Conservation (phyloP, 257 asterid genomes). For the Salvia rosmarinus region DNA sequence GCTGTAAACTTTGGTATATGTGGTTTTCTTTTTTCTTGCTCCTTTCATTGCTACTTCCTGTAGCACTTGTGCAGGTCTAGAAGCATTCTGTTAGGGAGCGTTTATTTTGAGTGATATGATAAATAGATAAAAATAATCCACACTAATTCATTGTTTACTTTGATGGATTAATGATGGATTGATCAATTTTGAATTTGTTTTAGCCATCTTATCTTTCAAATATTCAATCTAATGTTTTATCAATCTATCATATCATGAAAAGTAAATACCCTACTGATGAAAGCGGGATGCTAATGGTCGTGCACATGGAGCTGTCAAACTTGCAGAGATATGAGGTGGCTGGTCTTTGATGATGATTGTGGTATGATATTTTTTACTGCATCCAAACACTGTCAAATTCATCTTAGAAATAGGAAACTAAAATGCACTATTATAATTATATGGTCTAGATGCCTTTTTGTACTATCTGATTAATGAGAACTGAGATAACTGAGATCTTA, state of each 20-base stretch:
- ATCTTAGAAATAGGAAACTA: neutral
- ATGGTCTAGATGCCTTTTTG: neutral
- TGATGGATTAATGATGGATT: no score
- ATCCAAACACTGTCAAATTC: neutral
- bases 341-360: constrained; percentile 7
- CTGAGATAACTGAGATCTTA: neutral
- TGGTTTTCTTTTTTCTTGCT: neutral
- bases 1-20: neutral
- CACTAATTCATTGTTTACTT: no score
- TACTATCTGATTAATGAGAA: neutral
- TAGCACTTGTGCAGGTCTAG: neutral
- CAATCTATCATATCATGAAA: no score
- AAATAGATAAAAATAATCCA: no score
- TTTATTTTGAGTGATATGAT: no score
- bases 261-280: no score
- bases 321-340: neutral
- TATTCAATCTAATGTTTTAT: no score
- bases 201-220: no score
- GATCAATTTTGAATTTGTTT: no score
- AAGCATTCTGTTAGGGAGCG: constrained; percentile 11
- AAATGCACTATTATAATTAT: neutral
- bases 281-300: neutral
- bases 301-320: neutral
- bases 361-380: neutral
- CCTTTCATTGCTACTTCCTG: neutral